Conservation (phyloP, 2,329 filamentous ascomycete genomes). For the Fusarium neocosmosporiellum region DNA sequence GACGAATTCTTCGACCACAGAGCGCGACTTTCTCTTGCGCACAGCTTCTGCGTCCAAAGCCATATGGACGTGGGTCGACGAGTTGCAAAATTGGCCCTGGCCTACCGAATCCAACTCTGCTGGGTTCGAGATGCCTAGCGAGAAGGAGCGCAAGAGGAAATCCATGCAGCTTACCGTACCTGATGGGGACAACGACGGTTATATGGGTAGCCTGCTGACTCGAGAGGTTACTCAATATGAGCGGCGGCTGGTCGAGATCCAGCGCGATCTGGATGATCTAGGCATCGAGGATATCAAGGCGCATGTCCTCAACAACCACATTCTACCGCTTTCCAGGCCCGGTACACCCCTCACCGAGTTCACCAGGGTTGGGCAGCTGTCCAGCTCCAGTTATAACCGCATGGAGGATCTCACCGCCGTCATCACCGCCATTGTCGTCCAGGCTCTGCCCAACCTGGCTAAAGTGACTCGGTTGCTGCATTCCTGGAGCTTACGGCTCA, state of each 20-base stretch:
- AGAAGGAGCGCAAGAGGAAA: constrained; percentile 54
- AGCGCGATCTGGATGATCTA: constrained; percentile 73
- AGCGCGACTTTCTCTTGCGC: constrained; percentile 77
- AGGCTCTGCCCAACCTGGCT: constrained; percentile 84
- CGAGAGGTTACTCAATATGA: constrained; percentile 76
- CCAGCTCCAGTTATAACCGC: constrained; percentile 69
- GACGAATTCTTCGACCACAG: constrained; percentile 69
- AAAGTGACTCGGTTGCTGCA: constrained; percentile 78
- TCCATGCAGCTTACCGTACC: constrained; percentile 42
- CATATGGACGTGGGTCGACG: constrained; percentile 80
- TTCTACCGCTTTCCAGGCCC: constrained; percentile 62
- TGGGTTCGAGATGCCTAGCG: constrained; percentile 64
- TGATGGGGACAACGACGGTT: constrained; percentile 50
- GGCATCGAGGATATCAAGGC: constrained; percentile 90
- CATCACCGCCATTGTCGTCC: constrained; percentile 90
- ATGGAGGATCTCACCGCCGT: constrained; percentile 93
- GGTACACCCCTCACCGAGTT: constrained; percentile 50
- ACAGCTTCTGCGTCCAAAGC: constrained; percentile 77
- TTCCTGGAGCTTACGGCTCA: constrained; percentile 81
- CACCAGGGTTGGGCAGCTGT: constrained; percentile 52
- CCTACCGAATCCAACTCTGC: constrained; percentile 59
- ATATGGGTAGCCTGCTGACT: constrained; percentile 77
- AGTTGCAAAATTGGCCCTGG: constrained; percentile 73
- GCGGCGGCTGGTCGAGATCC: constrained; percentile 78
- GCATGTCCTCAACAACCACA: constrained; percentile 85